Conservation (phyloP, 2,329 filamentous ascomycete genomes). For the Cylindrodendrum hubeiense region DNA sequence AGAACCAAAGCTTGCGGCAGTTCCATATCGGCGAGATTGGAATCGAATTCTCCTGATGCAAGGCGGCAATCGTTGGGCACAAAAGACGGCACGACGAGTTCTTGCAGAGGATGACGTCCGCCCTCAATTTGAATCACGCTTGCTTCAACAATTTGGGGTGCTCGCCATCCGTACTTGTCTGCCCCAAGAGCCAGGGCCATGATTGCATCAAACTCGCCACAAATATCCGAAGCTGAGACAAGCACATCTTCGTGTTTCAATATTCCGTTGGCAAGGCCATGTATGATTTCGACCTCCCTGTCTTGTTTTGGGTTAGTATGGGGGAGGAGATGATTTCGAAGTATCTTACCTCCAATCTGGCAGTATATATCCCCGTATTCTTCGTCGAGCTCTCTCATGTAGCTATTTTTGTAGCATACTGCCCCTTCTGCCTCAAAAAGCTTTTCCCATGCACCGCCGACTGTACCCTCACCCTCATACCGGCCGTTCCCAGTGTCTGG, state of each 20-base stretch:
- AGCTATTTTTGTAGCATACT: slow-evolving; percentile 87
- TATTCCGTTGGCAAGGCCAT: slow-evolving; percentile 78
- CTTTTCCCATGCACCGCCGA: slow-evolving; percentile 77
- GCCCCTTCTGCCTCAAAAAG: slow-evolving; percentile 79
- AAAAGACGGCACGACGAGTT: slow-evolving; percentile 83
- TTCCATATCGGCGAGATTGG: slow-evolving; percentile 5
- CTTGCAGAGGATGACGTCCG: slow-evolving; percentile 91
- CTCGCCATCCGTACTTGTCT: slow-evolving; percentile 76
- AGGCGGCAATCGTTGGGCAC: slow-evolving; percentile 86
- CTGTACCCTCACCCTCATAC: slow-evolving; percentile 71
- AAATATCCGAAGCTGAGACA: slow-evolving; percentile 78
- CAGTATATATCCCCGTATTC: slow-evolving; percentile 88
- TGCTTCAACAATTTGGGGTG: slow-evolving; percentile 76
- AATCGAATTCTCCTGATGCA: slow-evolving; percentile 65
- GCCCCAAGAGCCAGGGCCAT: slow-evolving; percentile 85
- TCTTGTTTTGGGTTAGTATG: slow-evolving; percentile 62
- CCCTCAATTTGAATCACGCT: slow-evolving; percentile 80
- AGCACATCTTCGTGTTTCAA: slow-evolving; percentile 77
- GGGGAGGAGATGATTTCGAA: neutral
- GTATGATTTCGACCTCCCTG: slow-evolving; percentile 88
- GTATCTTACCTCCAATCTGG: slow-evolving; percentile 77
- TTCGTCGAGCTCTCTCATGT: slow-evolving; percentile 84
- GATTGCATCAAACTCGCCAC: slow-evolving; percentile 89
- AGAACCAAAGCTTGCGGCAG: slow-evolving; percentile 76
- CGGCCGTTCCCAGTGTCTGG: slow-evolving; percentile 65